Base-by-base conservation (phyloP, 2,329 filamentous ascomycete species). In the Madurella mycetomatis region DNA sequence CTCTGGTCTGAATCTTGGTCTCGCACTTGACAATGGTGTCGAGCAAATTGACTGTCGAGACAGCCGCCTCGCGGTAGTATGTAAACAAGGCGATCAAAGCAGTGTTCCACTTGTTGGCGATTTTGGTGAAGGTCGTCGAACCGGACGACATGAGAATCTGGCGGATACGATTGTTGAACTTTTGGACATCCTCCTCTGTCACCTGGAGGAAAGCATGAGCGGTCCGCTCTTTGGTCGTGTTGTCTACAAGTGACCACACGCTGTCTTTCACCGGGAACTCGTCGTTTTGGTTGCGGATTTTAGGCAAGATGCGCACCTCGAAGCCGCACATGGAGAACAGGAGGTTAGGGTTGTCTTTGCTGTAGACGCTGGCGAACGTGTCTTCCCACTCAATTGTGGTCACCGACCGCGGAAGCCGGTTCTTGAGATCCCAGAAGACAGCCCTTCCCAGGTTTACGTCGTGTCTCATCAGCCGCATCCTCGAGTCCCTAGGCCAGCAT, bases 61-160 rank as follows among this genome's bases (percentile, higher is more conserved):
- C 92, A 15, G 94, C 94, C 46, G 94, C 94, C 69, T 99, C 94
- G 69, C 94, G 90, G 69, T 99, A 99, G 73, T 99, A 99, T 0
- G 94, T 97, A 74, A 99, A 99, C 25, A 99, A 81, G 0, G 94
- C 92, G 66, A 99, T 99, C 62, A 99, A 73, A 1, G 90, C 94
- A 0, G 94, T 99, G 73, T 99, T 99, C 94, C 95, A 99, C 75
- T 99, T 99, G 75, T 99, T 99, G 45, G 95, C 94, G 67, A 99
- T 99, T 81, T 99, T 99, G 44, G 94, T 99, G 74, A 99, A 99
- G 0, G 94, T 99, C 0, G 94, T 99, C 5, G 90, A 96, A n/a
- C 94, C 95, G 55, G 94, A 97, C 11, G 92, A 97, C 94, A 99
- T 99, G 53, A 99, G 80, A 68, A 99, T 99, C 67, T 99, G 94